Conservation (phyloP, 208 protist genomes). For the Leptomonas pyrrhocoris region DNA sequence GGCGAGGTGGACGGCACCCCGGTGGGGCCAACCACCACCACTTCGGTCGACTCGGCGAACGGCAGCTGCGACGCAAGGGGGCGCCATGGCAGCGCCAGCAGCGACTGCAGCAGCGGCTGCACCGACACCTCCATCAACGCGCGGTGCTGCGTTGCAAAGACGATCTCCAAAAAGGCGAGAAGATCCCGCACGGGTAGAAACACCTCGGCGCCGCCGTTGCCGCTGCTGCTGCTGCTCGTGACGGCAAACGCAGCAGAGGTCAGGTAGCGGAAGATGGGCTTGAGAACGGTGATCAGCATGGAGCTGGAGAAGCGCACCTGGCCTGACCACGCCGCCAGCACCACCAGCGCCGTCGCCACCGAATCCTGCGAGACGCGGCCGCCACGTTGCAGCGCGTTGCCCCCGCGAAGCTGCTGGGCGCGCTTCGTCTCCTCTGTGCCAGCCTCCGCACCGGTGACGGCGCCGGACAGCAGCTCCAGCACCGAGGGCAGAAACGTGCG, state of each 20-base stretch:
- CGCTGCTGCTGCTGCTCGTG: neutral
- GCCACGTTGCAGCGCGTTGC: neutral
- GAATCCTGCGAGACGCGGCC: slow-evolving; percentile 44
- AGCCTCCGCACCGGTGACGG: slow-evolving; percentile 24
- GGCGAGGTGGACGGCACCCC: slow-evolving; percentile 21
- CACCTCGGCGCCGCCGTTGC: neutral
- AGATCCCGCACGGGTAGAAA: slow-evolving; percentile 59
- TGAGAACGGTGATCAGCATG: slow-evolving; percentile 63
- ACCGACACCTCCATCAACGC: slow-evolving; percentile 59
- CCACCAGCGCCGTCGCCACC: slow-evolving; percentile 70
- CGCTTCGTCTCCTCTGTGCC: slow-evolving; percentile 27
- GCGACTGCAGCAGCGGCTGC: slow-evolving; percentile 44
- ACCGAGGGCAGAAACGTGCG: slow-evolving; percentile 78
- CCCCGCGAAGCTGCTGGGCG: slow-evolving; percentile 12
- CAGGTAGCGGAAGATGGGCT: slow-evolving; percentile 58
- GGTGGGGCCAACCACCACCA: slow-evolving; percentile 26
- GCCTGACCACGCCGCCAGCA: slow-evolving; percentile 69
- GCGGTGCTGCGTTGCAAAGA: slow-evolving; percentile 66
- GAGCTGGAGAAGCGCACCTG: slow-evolving; percentile 67
- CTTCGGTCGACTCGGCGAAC: slow-evolving; percentile 26
- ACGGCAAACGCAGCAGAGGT: slow-evolving; percentile 15
- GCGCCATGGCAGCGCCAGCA: slow-evolving; percentile 70
- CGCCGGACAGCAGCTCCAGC: slow-evolving; percentile 65
- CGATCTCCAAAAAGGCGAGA: slow-evolving; percentile 60
- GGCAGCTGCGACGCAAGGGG: slow-evolving; percentile 36